A percentile compares a stretch with the other conserved stretches of the same genome.
phyloP scores from a whole-genome alignment of 176 grass and related monocot species.

The Puccinellia tenuiflora region DNA sequence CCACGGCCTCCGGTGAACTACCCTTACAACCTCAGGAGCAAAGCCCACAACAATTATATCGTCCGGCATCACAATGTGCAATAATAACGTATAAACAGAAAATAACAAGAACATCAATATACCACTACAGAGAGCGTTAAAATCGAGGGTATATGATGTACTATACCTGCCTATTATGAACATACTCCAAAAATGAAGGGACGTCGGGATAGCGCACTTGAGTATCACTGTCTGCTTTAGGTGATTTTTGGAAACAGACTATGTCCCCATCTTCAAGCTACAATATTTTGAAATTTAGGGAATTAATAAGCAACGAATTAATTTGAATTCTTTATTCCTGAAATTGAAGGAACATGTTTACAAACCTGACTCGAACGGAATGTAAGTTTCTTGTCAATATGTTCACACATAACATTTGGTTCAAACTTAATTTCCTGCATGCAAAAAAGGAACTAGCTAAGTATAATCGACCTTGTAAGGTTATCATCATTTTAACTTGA shows the following conservation, averaged over 20 bases:
- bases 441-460: conserved; percentile 16
- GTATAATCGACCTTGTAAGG: neutral
- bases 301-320: conserved; percentile 8
- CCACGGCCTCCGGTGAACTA: too few species aligned
- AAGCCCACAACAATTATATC: neutral
- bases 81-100: neutral
- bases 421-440: conserved; percentile 90
- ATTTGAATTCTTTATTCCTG: neutral
- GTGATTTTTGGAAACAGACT: conserved; percentile 66
- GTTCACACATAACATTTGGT: conserved; percentile 77
- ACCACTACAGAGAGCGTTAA: neutral
- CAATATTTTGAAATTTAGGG: conserved; percentile 23
- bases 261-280: conserved; percentile 98
- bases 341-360: conserved; percentile 8
- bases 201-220: conserved; percentile 69
- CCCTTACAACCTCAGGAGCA: too few species aligned
- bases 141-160: conserved; percentile 13
- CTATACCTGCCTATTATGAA: conserved; percentile 88
- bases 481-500: neutral
- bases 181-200: conserved; percentile 88
- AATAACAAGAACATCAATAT: neutral
- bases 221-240: conserved; percentile 32
- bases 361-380: conserved; percentile 74
- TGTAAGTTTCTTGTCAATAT: conserved; percentile 66
- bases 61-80: neutral